Percentiles rank a stretch among this genome's conserved stretches.
phyloP scores from a whole-genome alignment of 2,329 filamentous ascomycete genomes.

The Leptographium flavum region DNA sequence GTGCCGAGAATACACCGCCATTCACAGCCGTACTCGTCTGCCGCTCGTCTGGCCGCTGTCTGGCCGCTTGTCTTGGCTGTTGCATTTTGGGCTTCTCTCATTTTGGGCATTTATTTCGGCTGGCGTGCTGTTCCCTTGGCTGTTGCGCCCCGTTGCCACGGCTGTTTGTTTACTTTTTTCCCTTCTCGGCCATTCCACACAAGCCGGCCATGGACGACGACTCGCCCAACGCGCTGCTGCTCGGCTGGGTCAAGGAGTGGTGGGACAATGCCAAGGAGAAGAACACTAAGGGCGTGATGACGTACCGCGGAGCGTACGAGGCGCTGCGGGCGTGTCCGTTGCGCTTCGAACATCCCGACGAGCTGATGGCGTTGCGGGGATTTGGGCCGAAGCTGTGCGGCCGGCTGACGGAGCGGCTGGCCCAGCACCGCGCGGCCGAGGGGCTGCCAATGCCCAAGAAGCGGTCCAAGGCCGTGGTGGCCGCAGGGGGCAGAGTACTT shows the following conservation, averaged over 20 bases:
- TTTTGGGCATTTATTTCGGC: background rate
- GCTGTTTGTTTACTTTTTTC: conserved; percentile 10
- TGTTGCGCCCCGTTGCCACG: too few species aligned
- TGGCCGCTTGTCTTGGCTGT: too few species aligned
- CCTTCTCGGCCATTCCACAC: background rate
- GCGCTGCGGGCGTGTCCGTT: conserved; percentile 64
- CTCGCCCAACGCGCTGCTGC: conserved; percentile 55
- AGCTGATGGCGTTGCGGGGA: conserved; percentile 58
- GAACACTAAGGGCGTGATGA: conserved; percentile 56
- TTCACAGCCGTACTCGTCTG: too few species aligned
- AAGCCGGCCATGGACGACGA: conserved; percentile 13
- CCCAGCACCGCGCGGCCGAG: conserved; percentile 49
- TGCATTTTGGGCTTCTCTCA: background rate
- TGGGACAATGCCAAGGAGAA: conserved; percentile 53
- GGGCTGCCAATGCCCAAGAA: conserved; percentile 51
- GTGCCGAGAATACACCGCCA: too few species aligned
- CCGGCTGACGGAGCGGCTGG: conserved; percentile 47
- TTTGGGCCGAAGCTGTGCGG: conserved; percentile 60
- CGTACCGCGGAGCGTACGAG: conserved; percentile 62
- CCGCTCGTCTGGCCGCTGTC: too few species aligned
- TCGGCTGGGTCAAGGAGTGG: conserved; percentile 67
- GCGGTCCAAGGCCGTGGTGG: too few species aligned
- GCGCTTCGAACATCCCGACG: conserved; percentile 54
- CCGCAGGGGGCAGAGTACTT: conserved; percentile 12
- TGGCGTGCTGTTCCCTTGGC: background rate